A percentile compares a stretch with the other conserved stretches of the same genome.
These are phyloP conservation scores for Dendrostoma leiphaemia DNA, from an alignment of 2,329 filamentous ascomycete species.

Conservation along the genomic window DNA sequence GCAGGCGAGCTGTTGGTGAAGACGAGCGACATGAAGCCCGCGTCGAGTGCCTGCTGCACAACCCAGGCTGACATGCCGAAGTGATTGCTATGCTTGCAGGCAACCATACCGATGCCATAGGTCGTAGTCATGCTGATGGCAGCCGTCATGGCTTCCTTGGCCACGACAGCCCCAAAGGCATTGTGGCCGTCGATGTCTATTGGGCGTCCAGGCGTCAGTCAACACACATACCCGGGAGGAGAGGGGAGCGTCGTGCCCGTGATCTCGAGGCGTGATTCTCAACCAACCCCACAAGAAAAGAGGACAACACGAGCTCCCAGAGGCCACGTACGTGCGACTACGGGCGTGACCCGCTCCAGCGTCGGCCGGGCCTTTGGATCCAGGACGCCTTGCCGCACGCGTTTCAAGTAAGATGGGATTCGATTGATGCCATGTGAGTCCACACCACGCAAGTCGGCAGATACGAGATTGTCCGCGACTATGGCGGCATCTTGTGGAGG, in stretches of 20 bases:
- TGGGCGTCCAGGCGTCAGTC: slow-evolving; percentile 24
- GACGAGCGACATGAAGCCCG: slow-evolving; percentile 66
- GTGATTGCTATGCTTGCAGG: slow-evolving; percentile 75
- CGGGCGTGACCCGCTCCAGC: slow-evolving; percentile 63
- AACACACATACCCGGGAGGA: no score
- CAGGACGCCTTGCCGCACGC: slow-evolving; percentile 68
- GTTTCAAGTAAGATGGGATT: slow-evolving; percentile 73
- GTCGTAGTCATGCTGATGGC: slow-evolving; percentile 65
- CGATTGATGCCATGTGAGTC: slow-evolving; percentile 79
- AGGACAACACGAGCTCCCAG: not conserved
- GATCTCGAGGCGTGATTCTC: no score
- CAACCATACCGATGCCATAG: slow-evolving; percentile 73
- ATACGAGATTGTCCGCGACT: slow-evolving; percentile 66
- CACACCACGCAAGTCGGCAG: slow-evolving; percentile 74
- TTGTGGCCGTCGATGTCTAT: slow-evolving; percentile 61
- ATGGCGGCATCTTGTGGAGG: slow-evolving; percentile 55
- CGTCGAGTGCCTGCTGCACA: slow-evolving; percentile 74
- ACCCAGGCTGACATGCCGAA: slow-evolving; percentile 83
- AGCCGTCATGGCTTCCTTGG: slow-evolving; percentile 60
- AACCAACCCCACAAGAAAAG: not conserved
- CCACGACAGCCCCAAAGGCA: slow-evolving; percentile 73
- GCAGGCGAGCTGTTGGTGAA: slow-evolving; percentile 73
- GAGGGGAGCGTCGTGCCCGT: no score
- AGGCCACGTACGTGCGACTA: slow-evolving; percentile 49
- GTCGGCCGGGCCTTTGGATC: slow-evolving; percentile 58